Percentiles rank a stretch among this genome's conserved stretches.
phyloP scores from a whole-genome alignment of 805 yeast genomes.

The Starmerella apicola region DNA sequence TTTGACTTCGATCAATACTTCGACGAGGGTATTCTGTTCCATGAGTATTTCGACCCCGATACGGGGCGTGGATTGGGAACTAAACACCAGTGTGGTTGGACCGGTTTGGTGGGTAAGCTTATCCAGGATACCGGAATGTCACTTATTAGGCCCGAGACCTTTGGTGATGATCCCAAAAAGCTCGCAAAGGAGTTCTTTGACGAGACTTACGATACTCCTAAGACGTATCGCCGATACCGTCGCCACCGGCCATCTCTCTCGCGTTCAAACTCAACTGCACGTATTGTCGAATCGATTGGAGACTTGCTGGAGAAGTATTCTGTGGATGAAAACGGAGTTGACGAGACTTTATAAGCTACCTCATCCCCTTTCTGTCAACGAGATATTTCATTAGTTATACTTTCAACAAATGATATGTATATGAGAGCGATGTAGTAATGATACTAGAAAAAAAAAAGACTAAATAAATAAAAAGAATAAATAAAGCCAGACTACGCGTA shows the following conservation, averaged over 20 bases:
- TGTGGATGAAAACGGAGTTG: constrained; percentile 17
- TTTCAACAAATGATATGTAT: too few species aligned
- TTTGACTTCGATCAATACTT: constrained; percentile 54
- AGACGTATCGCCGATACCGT: constrained; percentile 17
- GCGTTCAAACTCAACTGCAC: constrained; percentile 15
- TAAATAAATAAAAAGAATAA: too few species aligned
- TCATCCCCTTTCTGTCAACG: too few species aligned
- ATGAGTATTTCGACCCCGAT: constrained; percentile 87
- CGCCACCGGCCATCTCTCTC: constrained; percentile 13
- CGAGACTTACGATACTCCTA: constrained; percentile 21
- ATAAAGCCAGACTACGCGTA: too few species aligned
- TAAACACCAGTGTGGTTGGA: constrained; percentile 94
- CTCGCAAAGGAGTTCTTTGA: constrained; percentile 29
- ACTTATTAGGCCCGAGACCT: constrained; percentile 29
- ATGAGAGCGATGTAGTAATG: too few species aligned
- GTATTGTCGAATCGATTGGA: constrained; percentile 19
- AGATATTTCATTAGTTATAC: too few species aligned
- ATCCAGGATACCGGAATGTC: constrained; percentile 75
- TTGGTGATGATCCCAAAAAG: constrained; percentile 25
- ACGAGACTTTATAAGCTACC: constrained; percentile 9
- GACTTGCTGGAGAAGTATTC: constrained; percentile 17
- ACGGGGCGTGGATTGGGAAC: constrained; percentile 91
- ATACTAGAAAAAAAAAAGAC: too few species aligned
- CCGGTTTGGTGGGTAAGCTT: constrained; percentile 82
- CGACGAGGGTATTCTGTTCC: constrained; percentile 64